Base-by-base conservation (phyloP, 768 basidiomycete species). In the Symmetrospora coprosmae region DNA sequence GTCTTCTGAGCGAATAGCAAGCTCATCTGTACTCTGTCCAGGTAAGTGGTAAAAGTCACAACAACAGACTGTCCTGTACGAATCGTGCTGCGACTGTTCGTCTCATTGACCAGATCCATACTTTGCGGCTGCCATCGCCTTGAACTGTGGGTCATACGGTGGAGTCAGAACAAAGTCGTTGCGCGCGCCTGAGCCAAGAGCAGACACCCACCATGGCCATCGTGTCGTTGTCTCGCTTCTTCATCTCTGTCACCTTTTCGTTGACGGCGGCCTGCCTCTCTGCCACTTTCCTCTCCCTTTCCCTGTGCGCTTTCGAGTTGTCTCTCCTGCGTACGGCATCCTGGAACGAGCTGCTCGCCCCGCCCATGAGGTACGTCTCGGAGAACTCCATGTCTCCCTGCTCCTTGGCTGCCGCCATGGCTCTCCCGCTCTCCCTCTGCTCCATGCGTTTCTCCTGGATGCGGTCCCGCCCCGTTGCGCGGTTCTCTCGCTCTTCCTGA, bases 401-500 rank as follows among this genome's bases (percentile, higher is more conserved):
- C 27, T 58, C 55, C 13, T 41, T 39, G 9, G 55, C 55, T 45
- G 40, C 39, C 28, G 55, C 55, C 41, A 58, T 58, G 17, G 43
- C 23, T 17, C 31, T 23, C 9, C 25, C 38, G 16, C 43, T 30
- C 27, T 39, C 34, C 38, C 39, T 14, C 19, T 1, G 16, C 21
- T 13, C 21, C 25, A 13, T n/a, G 7, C 25, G 35, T 21, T 34
- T n/a, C 49, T 45, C 35, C 28, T 9, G 14, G 43, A 69, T 64
- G 63, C 41, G 66, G 68, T 21, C 65, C 64, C 41, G 67, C 66
- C 50, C 71, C 66, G 50, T 50, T 23, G 59, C 48, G 19, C 23
- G 31, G 33, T 50, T 60, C 27, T 50, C 47, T 5, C 35, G 47
- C 38, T 60, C 48, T 3, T 60, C 47, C 2, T 34, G 13, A 28